Evolutionary conservation across 2,329 filamentous ascomycete species (phyloP).

Genomic region (Teratosphaeria zuluensis): DNA sequence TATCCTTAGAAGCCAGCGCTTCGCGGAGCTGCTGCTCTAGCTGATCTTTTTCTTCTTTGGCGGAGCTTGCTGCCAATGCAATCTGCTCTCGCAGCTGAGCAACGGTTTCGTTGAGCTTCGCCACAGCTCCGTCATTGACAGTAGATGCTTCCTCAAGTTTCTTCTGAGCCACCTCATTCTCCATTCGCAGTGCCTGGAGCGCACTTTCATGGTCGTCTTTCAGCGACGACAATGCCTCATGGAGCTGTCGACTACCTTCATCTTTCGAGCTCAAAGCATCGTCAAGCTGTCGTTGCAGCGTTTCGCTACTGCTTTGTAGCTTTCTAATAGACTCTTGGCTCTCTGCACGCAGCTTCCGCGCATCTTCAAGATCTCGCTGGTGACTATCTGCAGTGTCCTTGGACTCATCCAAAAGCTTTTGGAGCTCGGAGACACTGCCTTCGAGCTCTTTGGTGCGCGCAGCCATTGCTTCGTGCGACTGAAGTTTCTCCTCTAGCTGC

Average conservation of each 20-base stretch:
- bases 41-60: background rate
- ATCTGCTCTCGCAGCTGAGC: slow-evolving; percentile 8
- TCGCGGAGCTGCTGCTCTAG: slow-evolving; percentile 8
- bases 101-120: slow-evolving; percentile 7
- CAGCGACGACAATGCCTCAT: slow-evolving; percentile 7
- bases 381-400: background rate
- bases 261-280: slow-evolving; percentile 8
- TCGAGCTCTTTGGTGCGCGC: slow-evolving; percentile 1
- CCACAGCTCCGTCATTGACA: slow-evolving; percentile 6
- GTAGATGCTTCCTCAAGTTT: slow-evolving; percentile 8
- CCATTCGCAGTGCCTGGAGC: slow-evolving; percentile 9
- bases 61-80: background rate
- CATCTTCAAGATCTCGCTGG: background rate
- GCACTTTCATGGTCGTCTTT: slow-evolving; percentile 4
- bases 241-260: slow-evolving; percentile 5
- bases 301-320: slow-evolving; percentile 8
- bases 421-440: background rate
- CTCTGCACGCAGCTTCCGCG: background rate
- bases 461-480: background rate
- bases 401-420: slow-evolving; percentile 6
- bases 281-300: slow-evolving; percentile 10
- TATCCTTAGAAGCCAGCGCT: slow-evolving; percentile 9
- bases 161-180: slow-evolving; percentile 9
- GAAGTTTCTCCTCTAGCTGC: background rate
- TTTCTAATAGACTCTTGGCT: slow-evolving; percentile 1